Evolutionary conservation across 2,329 filamentous ascomycete genomes (phyloP), one percentile per base, ranked within the genome.

Genomic region (Elsinoe fawcettii): DNA sequence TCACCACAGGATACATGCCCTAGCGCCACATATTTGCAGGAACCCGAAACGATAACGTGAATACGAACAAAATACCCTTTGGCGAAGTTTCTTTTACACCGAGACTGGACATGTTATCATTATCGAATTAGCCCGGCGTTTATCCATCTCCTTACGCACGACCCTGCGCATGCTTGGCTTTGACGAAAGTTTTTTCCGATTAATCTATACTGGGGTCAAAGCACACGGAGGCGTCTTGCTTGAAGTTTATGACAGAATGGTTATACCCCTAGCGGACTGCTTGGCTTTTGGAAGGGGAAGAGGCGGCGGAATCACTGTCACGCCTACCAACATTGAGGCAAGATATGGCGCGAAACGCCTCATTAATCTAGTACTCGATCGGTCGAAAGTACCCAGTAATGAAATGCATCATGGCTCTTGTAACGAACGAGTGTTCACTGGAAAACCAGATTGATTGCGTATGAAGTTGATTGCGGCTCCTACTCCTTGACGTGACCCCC

Each of bases 21-120:
- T 46, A 12, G 41, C 20, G 20, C 20, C 41, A 25, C 41, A 46
- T 25, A 23, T n/a, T 46, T 46, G 23, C 41, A 32, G 30, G 27
- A 51, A 8, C 25, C 16, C 46, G 46, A 51, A 32, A 51, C 46
- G 46, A 51, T 51, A 51, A 51, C 25, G 46, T 20, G 46, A 51
- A 51, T 18, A 51, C 46, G 46, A 51, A 51, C 23, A 32, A 51
- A 25, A 51, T 51, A 46, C 41, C 46, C 27, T 51, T 51, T 51
- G 16, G 25, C 16, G 9, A 25, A 51, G 30, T 34, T 25, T 51
- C 27, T 34, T 12, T 51, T 32, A 18, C 27, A 34, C 25, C 46
- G 27, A 51, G 46, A 51, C 27, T 46, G 41, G 41, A 23, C 9
- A 23, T 46, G 23, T 51, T 18, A 51, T 51, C 27, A 51, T n/a